Base-by-base conservation (phyloP, 257 asterid genomes). In the Hygrophila difformis region DNA sequence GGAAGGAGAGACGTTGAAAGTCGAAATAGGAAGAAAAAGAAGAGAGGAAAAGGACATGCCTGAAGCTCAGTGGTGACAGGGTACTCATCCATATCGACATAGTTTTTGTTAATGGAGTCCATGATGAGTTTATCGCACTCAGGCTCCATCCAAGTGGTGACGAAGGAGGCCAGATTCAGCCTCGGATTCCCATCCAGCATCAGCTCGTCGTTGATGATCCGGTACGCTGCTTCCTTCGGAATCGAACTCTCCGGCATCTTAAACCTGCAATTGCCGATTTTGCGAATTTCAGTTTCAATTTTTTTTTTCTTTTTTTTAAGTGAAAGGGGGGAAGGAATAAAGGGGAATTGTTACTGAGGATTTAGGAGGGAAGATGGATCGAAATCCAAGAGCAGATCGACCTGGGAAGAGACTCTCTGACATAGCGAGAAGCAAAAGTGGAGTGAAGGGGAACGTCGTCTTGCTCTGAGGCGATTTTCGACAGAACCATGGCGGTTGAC, bases 71-170 rank as follows among this genome's bases (percentile, higher is more conserved):
- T 84, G 46, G 93, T 84, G 44, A 84, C 93, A 0, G 93, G 93
- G 36, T 84, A 84, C 47, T 83, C 94, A 70, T 83, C 94, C 94
- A 83, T 83, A 57, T 82, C 94, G 15, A 82, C 91, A 52, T 82
- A 82, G 60, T 82, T 79, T 24, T 83, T 83, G 59, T 79, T 83
- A 56, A 83, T 66, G 28, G 87, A 11, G 18, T 49, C 73, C 92
- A 83, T 74, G 5, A 79, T 72, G 0, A 83, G 69, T 60, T 79
- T 79, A 15, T 79, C 84, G 29, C 94, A 83, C 69, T 83, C 94
- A 8, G 94, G 94, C 42, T 83, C 94, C 94, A 83, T 79, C 92
- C 92, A 83, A 1, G 94, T 83, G 5, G 94, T 83, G 5, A 83
- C 94, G 45, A 83, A 84, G 0, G 94, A 84, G 0, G 94, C 94